These are phyloP conservation scores for Arabidopsis arenosa DNA, from an alignment of 345 rosid genomes.

Conservation along the genomic window DNA sequence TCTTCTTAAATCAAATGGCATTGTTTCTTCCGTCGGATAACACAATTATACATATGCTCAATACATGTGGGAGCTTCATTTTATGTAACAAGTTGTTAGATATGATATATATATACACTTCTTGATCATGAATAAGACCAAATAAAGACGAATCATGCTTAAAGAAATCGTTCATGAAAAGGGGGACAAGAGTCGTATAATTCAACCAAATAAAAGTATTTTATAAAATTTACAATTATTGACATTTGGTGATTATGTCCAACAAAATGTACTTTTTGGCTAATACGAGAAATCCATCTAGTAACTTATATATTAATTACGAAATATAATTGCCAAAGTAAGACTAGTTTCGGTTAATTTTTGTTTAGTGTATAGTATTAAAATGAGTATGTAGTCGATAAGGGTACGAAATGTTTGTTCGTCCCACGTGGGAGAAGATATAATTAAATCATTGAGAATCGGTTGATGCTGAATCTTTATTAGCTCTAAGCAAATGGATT, in stretches of 20 bases:
- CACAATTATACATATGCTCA: neutral
- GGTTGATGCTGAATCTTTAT: constrained; percentile 29
- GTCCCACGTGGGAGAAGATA: constrained; percentile 36
- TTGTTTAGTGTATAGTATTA: neutral
- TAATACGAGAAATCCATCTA: constrained; percentile 2
- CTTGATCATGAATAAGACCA: neutral
- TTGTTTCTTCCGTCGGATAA: constrained; percentile 13
- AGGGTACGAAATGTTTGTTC: constrained; percentile 30
- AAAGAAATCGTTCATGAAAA: neutral
- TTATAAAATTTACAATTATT: neutral
- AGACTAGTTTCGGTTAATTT: neutral
- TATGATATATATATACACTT: neutral
- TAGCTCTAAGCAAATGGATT: constrained; percentile 23
- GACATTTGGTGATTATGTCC: neutral
- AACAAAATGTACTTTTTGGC: neutral
- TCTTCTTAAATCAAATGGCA: neutral
- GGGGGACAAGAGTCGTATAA: constrained; percentile 8
- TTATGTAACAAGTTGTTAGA: constrained; percentile 1
- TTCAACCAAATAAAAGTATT: neutral
- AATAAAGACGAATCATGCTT: neutral
- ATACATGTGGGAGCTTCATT: constrained; percentile 6
- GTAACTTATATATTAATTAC: neutral
- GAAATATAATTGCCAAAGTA: neutral
- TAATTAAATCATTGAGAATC: constrained; percentile 25
- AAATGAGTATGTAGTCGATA: constrained; percentile 4